Base-by-base conservation (phyloP, 2,329 filamentous ascomycete species). In the Stemphylium lycopersici region DNA sequence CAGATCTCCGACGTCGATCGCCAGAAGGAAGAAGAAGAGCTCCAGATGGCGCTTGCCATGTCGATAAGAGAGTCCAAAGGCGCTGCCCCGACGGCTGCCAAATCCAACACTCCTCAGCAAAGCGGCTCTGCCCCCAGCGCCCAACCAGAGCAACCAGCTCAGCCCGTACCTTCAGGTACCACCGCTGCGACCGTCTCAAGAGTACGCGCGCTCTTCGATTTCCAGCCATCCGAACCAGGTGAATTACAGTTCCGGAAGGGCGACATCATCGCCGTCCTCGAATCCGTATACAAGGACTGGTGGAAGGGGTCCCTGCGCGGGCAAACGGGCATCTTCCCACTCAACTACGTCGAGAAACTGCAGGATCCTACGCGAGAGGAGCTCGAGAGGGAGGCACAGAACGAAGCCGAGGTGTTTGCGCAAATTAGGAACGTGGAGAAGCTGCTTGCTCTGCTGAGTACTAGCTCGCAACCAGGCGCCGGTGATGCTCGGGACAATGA, bases 221-320 rank as follows among this genome's bases (percentile, higher is more conserved):
- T 99, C 75, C 87, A 90, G 45, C 93, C 95, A 2, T 96, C 93
- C 0, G 95, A 99, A 75, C 87, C 92, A 0, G 95, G 93, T 42
- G 95, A 99, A 79, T 81, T 99, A 58, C 92, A 96, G 65, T 99
- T 99, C 76, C 90, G 93, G 65, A 96, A 96, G 78, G 93, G 95
- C 24, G 95, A 99, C 73, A 89, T 98, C 36, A 99, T 99, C 74
- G 93, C 95, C 1, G 95, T 99, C 13, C 82, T 99, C 36, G 95
- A 98, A 77, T 97, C 93, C 1, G 95, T 98, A 1, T 99, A 96
- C 80, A 99, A 98, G 77, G 95, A 99, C 76, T 99, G 95, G 95
- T 99, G 95, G 95, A 93, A 96, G 67, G 95, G 95, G 1, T 96
- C 93, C 37, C 80, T 99, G 55, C 87, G 93, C 71, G 95, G 95